A percentile compares a stretch with the other conserved stretches of the same genome.
phyloP scores from a whole-genome alignment of 805 yeast genomes.

The Teunomyces funiuensis region DNA sequence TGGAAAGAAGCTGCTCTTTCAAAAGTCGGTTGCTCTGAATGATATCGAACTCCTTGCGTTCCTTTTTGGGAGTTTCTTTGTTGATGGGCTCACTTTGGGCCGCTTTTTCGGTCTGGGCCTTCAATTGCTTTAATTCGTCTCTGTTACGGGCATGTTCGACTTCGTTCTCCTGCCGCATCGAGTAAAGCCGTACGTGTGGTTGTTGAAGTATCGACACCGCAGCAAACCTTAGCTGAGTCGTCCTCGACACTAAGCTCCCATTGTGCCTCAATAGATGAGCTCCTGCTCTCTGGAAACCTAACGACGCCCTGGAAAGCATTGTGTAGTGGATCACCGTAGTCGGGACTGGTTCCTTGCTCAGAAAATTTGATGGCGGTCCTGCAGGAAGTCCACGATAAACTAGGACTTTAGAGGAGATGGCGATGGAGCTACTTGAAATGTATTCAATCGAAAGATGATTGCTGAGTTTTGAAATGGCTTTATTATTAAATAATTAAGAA shows the following conservation, averaged over 20 bases:
- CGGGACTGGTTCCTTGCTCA: constrained; percentile 1
- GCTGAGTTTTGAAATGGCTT: too few relatives aligned
- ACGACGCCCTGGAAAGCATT: not conserved
- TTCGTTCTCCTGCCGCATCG: constrained; percentile 1
- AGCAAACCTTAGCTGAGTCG: not conserved
- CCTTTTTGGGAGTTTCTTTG: not conserved
- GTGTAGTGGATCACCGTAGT: not conserved
- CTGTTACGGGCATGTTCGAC: not conserved
- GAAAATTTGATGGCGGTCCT: constrained; percentile 3
- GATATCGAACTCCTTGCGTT: constrained; percentile 3
- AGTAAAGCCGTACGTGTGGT: not conserved
- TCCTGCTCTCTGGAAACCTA: not conserved
- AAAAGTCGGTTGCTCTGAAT: constrained; percentile 15
- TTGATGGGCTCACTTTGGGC: not conserved
- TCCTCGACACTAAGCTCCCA: not conserved
- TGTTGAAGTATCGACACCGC: not conserved
- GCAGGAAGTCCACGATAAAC: constrained; percentile 1
- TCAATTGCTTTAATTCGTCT: constrained; percentile 1
- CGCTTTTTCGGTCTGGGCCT: not conserved
- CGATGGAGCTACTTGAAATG: too few relatives aligned
- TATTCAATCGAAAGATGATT: too few relatives aligned
- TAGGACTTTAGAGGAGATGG: too few relatives aligned
- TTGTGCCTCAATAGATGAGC: not conserved
- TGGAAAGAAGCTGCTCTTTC: constrained; percentile 24
- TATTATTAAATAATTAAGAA: too few relatives aligned